Base-by-base conservation (phyloP, 495 filamentous ascomycete genomes). In the Chaetomium cochliodes region DNA sequence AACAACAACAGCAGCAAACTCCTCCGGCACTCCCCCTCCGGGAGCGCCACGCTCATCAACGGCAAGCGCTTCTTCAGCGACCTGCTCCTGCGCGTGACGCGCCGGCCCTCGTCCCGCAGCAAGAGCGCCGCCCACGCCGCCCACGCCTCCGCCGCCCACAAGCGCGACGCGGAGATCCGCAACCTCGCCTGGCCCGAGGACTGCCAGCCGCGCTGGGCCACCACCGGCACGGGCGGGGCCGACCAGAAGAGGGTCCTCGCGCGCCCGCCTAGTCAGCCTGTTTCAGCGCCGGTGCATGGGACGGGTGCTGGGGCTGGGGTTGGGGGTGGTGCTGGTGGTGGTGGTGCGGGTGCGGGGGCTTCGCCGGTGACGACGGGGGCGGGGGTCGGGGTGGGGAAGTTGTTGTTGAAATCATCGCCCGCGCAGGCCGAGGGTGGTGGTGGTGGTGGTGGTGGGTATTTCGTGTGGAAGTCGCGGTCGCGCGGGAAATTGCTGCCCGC, bases 61-160 rank as follows among this genome's bases (percentile, higher is more conserved):
- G 49, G 64, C 50, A 52, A 58, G 46, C 62, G 65, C 46, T 54
- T 74, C 25, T 54, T 74, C 25, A 66, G 53, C 56, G 65, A 60
- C 12, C 56, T 72, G 5, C 44, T 72, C 30, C 53, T 52, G 46
- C 67, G 67, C 20, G 65, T 68, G n/a, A n/a, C n/a, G 39, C 69
- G 62, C 15, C 70, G 62, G 23, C 70, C 61, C 5, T 42, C 58
- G 42, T 28, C 25, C 5, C 64, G 62, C 47, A 62, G 62, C 20
- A 47, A 53, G 20, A 67, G 63, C 25, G 61, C 58, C 20, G 49
- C 49, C 39, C 3, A 3, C 30, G 30, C 30, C 30, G 30, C 30
- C 30, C 3, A 3, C 30, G 30, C 30, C 30, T 3, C 30, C 33
- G 33, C 33, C 5, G 1, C 3, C 3, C 42, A 57, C 15, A 67